Conservation (phyloP, 345 rosid genomes). For the Passiflora organensis region DNA sequence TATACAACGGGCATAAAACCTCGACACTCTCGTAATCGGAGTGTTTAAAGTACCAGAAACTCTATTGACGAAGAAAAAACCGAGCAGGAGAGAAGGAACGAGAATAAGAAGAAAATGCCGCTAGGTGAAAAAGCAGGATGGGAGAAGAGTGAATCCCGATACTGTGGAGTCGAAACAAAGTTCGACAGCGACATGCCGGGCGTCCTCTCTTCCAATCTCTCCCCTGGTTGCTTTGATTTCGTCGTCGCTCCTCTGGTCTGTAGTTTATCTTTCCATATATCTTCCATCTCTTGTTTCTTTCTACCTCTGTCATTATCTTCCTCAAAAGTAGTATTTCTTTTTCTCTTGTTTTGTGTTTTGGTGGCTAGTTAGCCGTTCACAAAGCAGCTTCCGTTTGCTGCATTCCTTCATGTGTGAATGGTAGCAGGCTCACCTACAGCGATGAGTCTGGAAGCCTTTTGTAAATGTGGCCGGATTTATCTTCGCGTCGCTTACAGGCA, state of each 20-base stretch:
- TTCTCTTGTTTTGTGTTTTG: background rate
- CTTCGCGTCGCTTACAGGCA: too few relatives aligned
- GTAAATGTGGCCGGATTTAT: too few relatives aligned
- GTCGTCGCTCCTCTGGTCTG: slow-evolving; percentile 74
- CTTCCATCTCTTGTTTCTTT: background rate
- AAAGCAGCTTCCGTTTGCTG: background rate
- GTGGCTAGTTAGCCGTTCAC: slow-evolving; percentile 22
- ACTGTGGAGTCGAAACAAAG: slow-evolving; percentile 87
- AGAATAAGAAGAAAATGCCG: slow-evolving; percentile 45
- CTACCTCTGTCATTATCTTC: background rate
- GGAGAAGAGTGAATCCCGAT: slow-evolving; percentile 80
- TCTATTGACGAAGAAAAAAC: too few relatives aligned
- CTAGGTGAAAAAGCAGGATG: slow-evolving; percentile 74
- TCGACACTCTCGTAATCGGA: too few relatives aligned
- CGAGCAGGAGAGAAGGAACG: background rate
- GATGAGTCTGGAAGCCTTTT: background rate
- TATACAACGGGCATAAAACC: too few relatives aligned
- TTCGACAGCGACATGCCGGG: slow-evolving; percentile 65
- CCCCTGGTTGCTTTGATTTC: slow-evolving; percentile 73
- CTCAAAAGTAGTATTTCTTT: background rate
- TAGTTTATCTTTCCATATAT: slow-evolving; percentile 5
- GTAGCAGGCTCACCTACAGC: slow-evolving; percentile 28
- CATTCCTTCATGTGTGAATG: slow-evolving; percentile 11
- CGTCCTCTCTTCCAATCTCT: slow-evolving; percentile 61
- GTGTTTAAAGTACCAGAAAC: too few relatives aligned